Conservation (phyloP, 1,139 yeast genomes). For the Wickerhamomyces sp. region DNA sequence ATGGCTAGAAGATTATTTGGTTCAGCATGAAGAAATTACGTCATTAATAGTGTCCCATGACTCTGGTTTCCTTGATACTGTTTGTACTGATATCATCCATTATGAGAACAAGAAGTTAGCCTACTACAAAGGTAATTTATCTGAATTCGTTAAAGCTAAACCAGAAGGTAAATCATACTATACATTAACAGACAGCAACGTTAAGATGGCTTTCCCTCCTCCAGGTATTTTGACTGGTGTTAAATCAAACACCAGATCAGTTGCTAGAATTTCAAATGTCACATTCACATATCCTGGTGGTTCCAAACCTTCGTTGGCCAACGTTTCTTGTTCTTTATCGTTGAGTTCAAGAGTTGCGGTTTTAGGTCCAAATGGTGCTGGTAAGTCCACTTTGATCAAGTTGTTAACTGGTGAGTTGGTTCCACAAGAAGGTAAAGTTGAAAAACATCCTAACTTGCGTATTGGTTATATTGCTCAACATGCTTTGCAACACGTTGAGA, state of each 20-base stretch:
- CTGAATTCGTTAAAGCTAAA: slow-evolving; percentile 84
- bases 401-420: slow-evolving; percentile 86
- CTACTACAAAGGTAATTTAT: slow-evolving; percentile 92
- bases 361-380: slow-evolving; percentile 98
- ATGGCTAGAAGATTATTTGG: slow-evolving; percentile 88
- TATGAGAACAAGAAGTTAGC: slow-evolving; percentile 94
- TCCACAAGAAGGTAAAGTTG: slow-evolving; percentile 85
- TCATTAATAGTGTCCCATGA: slow-evolving; percentile 96
- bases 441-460: slow-evolving; percentile 96
- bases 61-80: slow-evolving; percentile 92
- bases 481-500: slow-evolving; percentile 94
- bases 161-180: slow-evolving; percentile 97
- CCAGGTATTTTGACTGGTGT: slow-evolving; percentile 97
- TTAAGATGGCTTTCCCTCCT: slow-evolving; percentile 97
- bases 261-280: slow-evolving; percentile 84
- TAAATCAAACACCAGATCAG: slow-evolving; percentile 90
- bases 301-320: slow-evolving; percentile 68
- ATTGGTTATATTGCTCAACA: slow-evolving; percentile 99
- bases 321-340: slow-evolving; percentile 85
- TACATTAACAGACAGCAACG: slow-evolving; percentile 89
- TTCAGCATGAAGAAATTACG: slow-evolving; percentile 79
- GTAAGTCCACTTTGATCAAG: slow-evolving; percentile 93
- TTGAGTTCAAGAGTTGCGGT: slow-evolving; percentile 94
- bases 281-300: slow-evolving; percentile 91
- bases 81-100: slow-evolving; percentile 95